These are phyloP conservation scores for Amorphotheca resinae DNA, from an alignment of 495 filamentous ascomycete species.

Conservation along the genomic window DNA sequence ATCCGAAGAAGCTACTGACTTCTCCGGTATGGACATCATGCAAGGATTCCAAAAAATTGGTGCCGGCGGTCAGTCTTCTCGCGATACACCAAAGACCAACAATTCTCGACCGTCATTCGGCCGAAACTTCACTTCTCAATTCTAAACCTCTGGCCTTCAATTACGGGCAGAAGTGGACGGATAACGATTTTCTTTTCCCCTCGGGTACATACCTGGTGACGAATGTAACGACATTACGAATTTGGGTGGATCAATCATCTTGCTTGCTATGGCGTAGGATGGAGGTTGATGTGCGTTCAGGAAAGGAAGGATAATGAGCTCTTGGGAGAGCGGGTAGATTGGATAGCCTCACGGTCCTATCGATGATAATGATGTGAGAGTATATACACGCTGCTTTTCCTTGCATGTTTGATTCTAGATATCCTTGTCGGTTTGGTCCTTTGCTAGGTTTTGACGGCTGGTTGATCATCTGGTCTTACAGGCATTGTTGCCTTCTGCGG, in stretches of 20 bases:
- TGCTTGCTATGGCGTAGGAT: not conserved
- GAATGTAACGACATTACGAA: conserved; percentile 5
- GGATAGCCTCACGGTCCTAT: not conserved
- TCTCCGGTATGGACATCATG: conserved; percentile 67
- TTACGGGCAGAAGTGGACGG: not conserved
- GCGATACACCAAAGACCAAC: conserved; percentile 6
- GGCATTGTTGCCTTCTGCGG: too few species aligned
- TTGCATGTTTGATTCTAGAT: not conserved
- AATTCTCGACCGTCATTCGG: conserved; percentile 12
- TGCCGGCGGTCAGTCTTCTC: conserved; percentile 1
- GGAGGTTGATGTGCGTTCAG: not conserved
- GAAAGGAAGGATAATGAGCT: not conserved
- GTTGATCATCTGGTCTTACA: too few species aligned
- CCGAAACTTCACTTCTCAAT: conserved; percentile 17
- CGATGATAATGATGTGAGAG: not conserved
- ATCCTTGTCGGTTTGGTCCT: too few species aligned
- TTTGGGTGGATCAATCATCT: not conserved
- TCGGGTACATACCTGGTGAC: not conserved
- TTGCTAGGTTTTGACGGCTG: not conserved
- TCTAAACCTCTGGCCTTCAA: conserved; percentile 4
- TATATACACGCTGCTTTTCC: not conserved
- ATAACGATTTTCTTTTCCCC: conserved; percentile 11
- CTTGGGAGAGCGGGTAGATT: too few species aligned
- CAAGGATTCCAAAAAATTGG: conserved; percentile 89
- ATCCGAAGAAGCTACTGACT: conserved; percentile 46